A percentile compares a stretch with the other conserved stretches of the same genome.
Evolutionary conservation across 108 stramenopile genomes (phyloP).

Genomic region (Cyclotella choctawhatcheeana): DNA sequence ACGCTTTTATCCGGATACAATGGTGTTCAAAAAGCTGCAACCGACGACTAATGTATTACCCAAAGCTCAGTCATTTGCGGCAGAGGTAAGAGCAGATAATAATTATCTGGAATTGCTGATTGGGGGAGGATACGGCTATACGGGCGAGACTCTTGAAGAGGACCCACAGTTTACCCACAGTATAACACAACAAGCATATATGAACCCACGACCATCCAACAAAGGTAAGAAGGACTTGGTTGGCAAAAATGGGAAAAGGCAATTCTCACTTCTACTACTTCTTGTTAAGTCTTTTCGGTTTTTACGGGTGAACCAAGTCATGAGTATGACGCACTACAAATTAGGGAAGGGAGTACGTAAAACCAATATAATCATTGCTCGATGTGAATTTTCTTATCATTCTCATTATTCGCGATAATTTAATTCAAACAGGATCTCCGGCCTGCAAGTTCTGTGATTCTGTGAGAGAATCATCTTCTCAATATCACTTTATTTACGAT

Average conservation of each 20-base stretch:
- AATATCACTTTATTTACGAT: not conserved
- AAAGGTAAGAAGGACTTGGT: not conserved
- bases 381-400: not conserved
- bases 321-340: not conserved
- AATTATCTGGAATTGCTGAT: not conserved
- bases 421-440: not conserved
- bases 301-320: not conserved
- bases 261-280: not conserved
- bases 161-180: too few species aligned
- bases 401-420: not conserved
- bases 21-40: conserved; percentile 11
- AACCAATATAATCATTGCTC: not conserved
- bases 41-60: conserved; percentile 15
- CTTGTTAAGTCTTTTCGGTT: not conserved
- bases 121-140: conserved; percentile 22
- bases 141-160: not conserved
- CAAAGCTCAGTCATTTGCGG: conserved; percentile 20
- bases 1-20: conserved; percentile 13
- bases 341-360: not conserved
- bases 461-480: not conserved
- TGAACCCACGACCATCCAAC: not conserved
- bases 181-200: not conserved
- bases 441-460: conserved; percentile 2
- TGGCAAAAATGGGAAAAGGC: too few species aligned
- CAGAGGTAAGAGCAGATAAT: conserved; percentile 4